Evolutionary conservation across 345 rosid species (phyloP).

Genomic region (Alliaria petiolata): DNA sequence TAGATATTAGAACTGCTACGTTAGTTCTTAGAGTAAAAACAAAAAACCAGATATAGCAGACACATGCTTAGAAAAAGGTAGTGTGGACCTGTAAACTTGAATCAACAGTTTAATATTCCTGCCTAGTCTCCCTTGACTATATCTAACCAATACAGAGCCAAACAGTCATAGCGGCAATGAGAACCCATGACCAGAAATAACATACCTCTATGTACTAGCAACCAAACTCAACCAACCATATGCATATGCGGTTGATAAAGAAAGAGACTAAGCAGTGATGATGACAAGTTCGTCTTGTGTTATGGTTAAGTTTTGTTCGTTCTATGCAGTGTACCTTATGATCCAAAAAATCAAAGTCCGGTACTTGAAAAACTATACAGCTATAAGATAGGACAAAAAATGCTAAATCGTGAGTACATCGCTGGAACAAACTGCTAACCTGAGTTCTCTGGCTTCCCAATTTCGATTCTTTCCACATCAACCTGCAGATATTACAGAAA

Average conservation of each 20-base stretch:
- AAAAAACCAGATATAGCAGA: not conserved
- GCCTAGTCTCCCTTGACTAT: too few species aligned
- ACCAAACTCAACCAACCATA: not conserved
- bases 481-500: slow-evolving; percentile 36
- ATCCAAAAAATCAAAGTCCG: not conserved
- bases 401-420: too few species aligned
- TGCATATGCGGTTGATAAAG: not conserved
- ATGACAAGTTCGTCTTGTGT: not conserved
- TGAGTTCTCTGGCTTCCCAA: slow-evolving; percentile 39
- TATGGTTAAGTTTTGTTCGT: not conserved
- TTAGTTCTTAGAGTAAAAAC: too few species aligned
- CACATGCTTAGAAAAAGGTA: not conserved
- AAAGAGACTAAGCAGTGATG: not conserved
- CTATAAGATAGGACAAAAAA: not conserved
- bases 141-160: too few species aligned
- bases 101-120: not conserved
- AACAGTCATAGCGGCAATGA: too few species aligned
- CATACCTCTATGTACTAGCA: too few species aligned
- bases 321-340: not conserved
- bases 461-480: slow-evolving; percentile 79
- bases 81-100: not conserved
- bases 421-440: too few species aligned
- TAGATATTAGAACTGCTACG: too few species aligned
- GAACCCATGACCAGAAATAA: not conserved
- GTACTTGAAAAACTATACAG: not conserved